Evolutionary conservation across 2,329 filamentous ascomycete genomes (phyloP).

Genomic region (Chrysoporthe austroafricana): DNA sequence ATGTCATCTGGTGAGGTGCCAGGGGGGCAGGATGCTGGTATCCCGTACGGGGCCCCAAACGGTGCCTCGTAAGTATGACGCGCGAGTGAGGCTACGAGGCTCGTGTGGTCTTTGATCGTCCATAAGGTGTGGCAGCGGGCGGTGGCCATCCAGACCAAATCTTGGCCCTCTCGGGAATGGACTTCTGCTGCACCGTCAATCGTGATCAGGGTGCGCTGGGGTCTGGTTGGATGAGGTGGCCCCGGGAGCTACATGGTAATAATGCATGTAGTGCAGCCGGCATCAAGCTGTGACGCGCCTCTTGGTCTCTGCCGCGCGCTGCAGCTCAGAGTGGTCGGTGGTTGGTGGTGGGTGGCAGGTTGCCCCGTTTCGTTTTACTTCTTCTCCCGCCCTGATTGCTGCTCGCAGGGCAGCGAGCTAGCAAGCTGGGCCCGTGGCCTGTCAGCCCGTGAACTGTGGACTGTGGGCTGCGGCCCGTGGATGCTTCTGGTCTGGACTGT

Average conservation of each 20-base stretch:
- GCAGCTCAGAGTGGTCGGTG: background rate
- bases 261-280: background rate
- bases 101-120: background rate
- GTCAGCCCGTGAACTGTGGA: background rate
- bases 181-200: conserved; percentile 2
- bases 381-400: background rate
- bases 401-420: background rate
- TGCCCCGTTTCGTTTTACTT: conserved; percentile 2
- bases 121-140: background rate
- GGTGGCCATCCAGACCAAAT: background rate
- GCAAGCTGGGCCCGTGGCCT: background rate
- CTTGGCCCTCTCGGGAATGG: background rate
- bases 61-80: conserved; percentile 6
- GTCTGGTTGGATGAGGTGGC: conserved; percentile 5
- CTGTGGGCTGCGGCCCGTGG: background rate
- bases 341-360: background rate
- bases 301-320: conserved; percentile 10
- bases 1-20: background rate
- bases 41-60: background rate
- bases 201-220: background rate
- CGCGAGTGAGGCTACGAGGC: background rate
- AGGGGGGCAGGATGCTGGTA: background rate
- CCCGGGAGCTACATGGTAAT: background rate
- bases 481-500: conserved; percentile 11
- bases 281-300: conserved; percentile 6